phyloP scores from a whole-genome alignment of 768 basidiomycete species.

The Crepidotus variabilis region DNA sequence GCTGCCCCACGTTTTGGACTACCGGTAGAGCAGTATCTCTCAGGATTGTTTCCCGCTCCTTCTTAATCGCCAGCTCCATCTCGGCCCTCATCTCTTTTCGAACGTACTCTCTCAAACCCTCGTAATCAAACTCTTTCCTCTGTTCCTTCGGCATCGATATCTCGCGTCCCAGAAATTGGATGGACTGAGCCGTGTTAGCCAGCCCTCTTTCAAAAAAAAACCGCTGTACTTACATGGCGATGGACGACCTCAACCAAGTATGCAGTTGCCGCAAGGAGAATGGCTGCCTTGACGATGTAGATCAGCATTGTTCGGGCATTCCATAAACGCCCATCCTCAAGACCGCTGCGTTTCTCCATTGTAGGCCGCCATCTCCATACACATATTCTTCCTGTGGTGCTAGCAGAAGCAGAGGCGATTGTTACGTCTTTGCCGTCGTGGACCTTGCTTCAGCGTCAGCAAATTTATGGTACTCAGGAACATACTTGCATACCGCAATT shows the following conservation, averaged over 20 bases:
- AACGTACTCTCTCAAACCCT: conserved; percentile 5
- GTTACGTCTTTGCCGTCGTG: conserved; percentile 2
- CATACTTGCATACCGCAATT: not conserved
- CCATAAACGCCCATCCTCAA: not conserved
- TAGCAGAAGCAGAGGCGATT: conserved; percentile 2
- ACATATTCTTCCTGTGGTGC: not conserved
- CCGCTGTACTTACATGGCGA: not conserved
- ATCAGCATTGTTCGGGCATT: not conserved
- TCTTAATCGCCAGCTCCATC: not conserved
- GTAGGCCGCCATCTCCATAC: not conserved
- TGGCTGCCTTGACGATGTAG: not conserved
- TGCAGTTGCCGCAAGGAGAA: not conserved
- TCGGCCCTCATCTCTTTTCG: conserved; percentile 3
- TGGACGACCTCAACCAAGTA: not conserved
- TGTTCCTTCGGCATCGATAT: not conserved
- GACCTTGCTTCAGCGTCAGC: not conserved
- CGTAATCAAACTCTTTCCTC: not conserved
- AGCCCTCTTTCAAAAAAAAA: not conserved
- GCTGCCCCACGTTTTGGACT: too few species aligned
- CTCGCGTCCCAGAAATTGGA: not conserved
- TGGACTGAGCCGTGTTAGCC: not conserved
- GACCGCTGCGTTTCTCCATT: not conserved
- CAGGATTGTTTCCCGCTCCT: not conserved
- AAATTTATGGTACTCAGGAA: not conserved
- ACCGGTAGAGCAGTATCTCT: too few species aligned